Conservation (phyloP, 257 asterid species). For the Buddleja alternifolia region DNA sequence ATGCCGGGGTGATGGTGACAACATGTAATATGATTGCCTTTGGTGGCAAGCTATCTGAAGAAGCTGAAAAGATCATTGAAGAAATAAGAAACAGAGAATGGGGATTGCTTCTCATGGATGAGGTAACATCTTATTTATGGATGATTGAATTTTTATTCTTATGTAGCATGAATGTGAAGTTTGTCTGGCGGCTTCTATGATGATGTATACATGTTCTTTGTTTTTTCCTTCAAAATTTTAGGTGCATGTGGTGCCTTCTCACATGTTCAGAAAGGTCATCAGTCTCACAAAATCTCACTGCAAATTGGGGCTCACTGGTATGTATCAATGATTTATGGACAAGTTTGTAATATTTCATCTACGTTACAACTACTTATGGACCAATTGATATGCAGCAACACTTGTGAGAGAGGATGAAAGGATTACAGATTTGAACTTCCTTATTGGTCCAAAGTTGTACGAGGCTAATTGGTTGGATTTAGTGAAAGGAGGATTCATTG, state of each 20-base stretch:
- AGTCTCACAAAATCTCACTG: slow-evolving; percentile 96
- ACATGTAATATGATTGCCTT: slow-evolving; percentile 99
- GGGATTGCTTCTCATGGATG: slow-evolving; percentile 99
- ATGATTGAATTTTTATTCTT: slow-evolving; percentile 9
- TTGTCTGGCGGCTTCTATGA: slow-evolving; percentile 19
- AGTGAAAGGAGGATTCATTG: slow-evolving; percentile 97
- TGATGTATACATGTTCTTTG: slow-evolving; percentile 14
- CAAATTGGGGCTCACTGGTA: slow-evolving; percentile 97
- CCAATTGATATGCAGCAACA: slow-evolving; percentile 74
- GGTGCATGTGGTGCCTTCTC: slow-evolving; percentile 99
- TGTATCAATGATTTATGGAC: slow-evolving; percentile 21
- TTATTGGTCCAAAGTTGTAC: slow-evolving; percentile 96
- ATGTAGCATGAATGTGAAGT: slow-evolving; percentile 14
- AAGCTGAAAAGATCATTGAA: slow-evolving; percentile 98
- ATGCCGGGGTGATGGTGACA: slow-evolving; percentile 98
- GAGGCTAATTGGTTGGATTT: slow-evolving; percentile 99
- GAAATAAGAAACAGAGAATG: slow-evolving; percentile 96
- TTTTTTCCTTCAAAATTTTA: slow-evolving; percentile 33
- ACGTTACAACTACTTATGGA: slow-evolving; percentile 4
- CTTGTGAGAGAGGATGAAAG: slow-evolving; percentile 99
- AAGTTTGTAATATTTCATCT: slow-evolving; percentile 8
- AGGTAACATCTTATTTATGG: slow-evolving; percentile 50
- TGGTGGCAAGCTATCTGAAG: slow-evolving; percentile 98
- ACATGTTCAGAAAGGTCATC: slow-evolving; percentile 97
- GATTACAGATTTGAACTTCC: slow-evolving; percentile 94